These are phyloP conservation scores for Daldinia grandis DNA, from an alignment of 495 filamentous ascomycete species.

Conservation along the genomic window DNA sequence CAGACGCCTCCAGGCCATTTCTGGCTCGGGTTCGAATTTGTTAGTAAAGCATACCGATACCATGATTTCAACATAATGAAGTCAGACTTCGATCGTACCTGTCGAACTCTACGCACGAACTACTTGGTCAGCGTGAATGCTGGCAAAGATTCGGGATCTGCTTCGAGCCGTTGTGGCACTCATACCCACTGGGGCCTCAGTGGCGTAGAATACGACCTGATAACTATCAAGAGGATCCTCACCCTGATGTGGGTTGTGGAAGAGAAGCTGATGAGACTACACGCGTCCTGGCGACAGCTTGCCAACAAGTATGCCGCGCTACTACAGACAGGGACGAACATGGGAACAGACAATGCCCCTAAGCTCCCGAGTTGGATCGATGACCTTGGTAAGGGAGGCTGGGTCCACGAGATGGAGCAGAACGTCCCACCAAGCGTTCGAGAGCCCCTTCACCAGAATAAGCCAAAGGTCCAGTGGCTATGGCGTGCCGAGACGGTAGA, in stretches of 20 bases:
- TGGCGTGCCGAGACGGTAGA: constrained; percentile 26
- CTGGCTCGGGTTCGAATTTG: constrained; percentile 37
- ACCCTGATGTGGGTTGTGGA: constrained; percentile 34
- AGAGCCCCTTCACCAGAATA: constrained; percentile 9
- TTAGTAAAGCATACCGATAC: constrained; percentile 25
- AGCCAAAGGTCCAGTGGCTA: constrained; percentile 28
- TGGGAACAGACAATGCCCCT: constrained; percentile 4
- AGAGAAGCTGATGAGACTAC: constrained; percentile 28
- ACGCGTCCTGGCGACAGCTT: constrained; percentile 27
- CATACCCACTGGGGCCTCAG: constrained; percentile 34
- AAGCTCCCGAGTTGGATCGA: constrained; percentile 25
- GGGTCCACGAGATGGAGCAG: constrained; percentile 28
- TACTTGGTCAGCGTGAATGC: constrained; percentile 29
- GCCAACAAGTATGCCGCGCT: constrained; percentile 29
- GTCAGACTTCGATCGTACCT: constrained; percentile 17
- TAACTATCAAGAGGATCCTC: constrained; percentile 21
- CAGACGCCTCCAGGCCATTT: constrained; percentile 19
- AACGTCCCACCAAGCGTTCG: constrained; percentile 16
- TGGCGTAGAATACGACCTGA: constrained; percentile 12
- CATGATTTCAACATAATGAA: constrained; percentile 16
- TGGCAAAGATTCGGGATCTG: constrained; percentile 19
- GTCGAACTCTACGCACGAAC: constrained; percentile 12
- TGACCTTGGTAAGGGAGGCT: constrained; percentile 10
- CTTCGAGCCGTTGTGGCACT: constrained; percentile 25
- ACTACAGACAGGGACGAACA: constrained; percentile 30